These are phyloP conservation scores for Cladosporium austrohemisphaericum DNA, from an alignment of 2,329 filamentous ascomycete genomes.

Conservation along the genomic window DNA sequence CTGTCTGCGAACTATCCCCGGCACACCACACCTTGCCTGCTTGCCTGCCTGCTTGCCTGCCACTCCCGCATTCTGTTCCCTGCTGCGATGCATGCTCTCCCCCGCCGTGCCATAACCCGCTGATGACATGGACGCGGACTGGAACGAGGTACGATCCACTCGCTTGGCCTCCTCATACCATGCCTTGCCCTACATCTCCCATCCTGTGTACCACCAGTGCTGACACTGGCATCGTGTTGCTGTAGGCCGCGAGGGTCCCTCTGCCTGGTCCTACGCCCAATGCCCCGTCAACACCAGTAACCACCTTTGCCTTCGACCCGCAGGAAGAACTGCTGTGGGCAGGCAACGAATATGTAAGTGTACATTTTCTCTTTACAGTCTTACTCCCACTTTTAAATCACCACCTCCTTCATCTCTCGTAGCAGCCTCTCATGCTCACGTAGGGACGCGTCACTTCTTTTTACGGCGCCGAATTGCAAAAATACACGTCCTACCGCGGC, in stretches of 20 bases:
- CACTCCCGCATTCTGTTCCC: not conserved
- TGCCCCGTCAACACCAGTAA: conserved; percentile 63
- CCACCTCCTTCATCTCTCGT: no score
- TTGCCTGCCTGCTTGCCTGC: not conserved
- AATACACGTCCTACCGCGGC: conserved; percentile 85
- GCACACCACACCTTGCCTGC: not conserved
- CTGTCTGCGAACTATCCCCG: not conserved
- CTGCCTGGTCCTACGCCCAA: conserved; percentile 73
- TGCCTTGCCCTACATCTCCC: not conserved
- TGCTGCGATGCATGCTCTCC: conserved; percentile 7
- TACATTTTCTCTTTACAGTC: not conserved
- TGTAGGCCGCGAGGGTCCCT: conserved; percentile 73
- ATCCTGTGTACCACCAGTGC: not conserved
- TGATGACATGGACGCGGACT: conserved; percentile 49
- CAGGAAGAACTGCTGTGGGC: conserved; percentile 88
- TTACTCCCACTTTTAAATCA: not conserved
- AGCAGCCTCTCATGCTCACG: not conserved
- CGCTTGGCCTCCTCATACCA: not conserved
- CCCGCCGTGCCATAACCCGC: conserved; percentile 11
- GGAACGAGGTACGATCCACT: conserved; percentile 43
- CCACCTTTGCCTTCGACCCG: conserved; percentile 83
- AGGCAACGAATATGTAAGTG: conserved; percentile 79
- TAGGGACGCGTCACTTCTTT: conserved; percentile 88
- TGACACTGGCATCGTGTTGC: conserved; percentile 3
- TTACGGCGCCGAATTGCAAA: conserved; percentile 76